Conservation (phyloP, 2,329 filamentous ascomycete genomes). For the Sclerotinia trifoliorum region DNA sequence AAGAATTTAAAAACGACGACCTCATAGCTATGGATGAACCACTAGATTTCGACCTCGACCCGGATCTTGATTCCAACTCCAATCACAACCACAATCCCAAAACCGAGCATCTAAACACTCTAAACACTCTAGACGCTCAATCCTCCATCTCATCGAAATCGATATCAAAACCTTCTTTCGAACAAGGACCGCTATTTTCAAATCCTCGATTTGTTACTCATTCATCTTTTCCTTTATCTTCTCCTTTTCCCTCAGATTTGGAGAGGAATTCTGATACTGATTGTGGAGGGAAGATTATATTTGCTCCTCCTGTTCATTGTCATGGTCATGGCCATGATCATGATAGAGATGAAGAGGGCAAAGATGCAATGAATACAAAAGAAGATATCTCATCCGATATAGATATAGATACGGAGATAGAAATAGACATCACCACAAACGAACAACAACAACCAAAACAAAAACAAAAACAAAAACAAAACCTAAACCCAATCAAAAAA, state of each 20-base stretch:
- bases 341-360: background rate
- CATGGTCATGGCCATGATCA: background rate
- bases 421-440: background rate
- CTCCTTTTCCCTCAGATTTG: background rate
- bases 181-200: background rate
- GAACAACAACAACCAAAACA: background rate
- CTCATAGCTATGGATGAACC: constrained; percentile 10
- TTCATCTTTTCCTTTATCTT: background rate
- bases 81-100: background rate
- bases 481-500: too few species aligned
- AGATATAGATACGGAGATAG: background rate
- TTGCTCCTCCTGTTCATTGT: too few species aligned
- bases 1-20: background rate
- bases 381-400: background rate
- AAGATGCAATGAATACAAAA: background rate
- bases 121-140: background rate
- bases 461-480: too few species aligned
- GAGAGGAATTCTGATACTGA: background rate
- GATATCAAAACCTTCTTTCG: background rate
- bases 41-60: background rate
- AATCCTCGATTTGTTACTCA: background rate
- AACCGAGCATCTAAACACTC: background rate
- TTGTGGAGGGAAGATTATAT: background rate
- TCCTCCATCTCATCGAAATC: background rate
- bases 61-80: background rate